A percentile compares a stretch with the other conserved stretches of the same genome.
phyloP scores from a whole-genome alignment of 2,329 filamentous ascomycete genomes.

The Trichoderma sp. region DNA sequence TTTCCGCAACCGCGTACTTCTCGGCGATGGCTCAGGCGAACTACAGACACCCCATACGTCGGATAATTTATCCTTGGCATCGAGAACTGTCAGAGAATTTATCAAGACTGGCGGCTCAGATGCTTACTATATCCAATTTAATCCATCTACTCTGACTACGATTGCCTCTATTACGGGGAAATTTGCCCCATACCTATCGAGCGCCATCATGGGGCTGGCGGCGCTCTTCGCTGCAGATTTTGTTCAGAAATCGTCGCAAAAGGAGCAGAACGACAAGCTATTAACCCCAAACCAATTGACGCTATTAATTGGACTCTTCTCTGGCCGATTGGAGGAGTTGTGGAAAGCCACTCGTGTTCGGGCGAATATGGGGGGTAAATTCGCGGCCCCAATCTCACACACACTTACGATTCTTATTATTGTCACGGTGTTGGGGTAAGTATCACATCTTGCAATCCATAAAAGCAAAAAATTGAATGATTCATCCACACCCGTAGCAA shows the following conservation, averaged over 20 bases:
- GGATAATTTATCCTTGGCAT: background rate
- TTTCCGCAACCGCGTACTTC: background rate
- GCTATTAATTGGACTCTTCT: background rate
- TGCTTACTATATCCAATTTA: background rate
- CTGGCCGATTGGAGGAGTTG: background rate
- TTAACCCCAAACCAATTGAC: background rate
- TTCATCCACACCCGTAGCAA: rapidly evolving
- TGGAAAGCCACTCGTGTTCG: background rate
- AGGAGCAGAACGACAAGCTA: background rate
- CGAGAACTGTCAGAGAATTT: background rate
- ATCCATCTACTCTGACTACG: constrained; percentile 2
- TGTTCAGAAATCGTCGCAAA: background rate
- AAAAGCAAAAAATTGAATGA: too few species aligned
- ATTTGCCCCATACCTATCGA: background rate
- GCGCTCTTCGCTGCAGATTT: background rate
- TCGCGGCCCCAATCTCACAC: background rate
- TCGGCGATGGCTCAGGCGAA: background rate
- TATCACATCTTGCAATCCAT: background rate
- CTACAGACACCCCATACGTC: background rate
- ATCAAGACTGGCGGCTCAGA: background rate
- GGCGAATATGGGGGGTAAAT: background rate
- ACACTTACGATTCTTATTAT: background rate
- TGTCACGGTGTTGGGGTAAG: background rate
- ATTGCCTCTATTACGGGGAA: background rate
- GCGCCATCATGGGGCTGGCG: background rate